These are phyloP conservation scores for Papiliotrema nemorosa DNA, from an alignment of 1,284 basidiomycete species.

Conservation along the genomic window DNA sequence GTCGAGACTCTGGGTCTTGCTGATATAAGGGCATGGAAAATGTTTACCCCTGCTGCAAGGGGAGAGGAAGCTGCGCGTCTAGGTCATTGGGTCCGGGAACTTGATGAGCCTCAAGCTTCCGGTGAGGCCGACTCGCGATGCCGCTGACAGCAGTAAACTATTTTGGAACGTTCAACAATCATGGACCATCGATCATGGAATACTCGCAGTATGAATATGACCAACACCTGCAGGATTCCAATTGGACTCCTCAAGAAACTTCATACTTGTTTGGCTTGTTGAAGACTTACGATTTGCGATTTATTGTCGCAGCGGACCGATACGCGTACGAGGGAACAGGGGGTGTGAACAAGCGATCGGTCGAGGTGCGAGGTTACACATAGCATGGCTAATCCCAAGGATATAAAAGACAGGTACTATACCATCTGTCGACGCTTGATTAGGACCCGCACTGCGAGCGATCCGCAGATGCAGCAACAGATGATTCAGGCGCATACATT, in stretches of 20 bases:
- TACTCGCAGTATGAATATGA: conserved; percentile 93
- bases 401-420: conserved; percentile 93
- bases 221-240: conserved; percentile 68
- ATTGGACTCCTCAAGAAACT: conserved; percentile 94
- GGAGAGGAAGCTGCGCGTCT: conserved; percentile 17
- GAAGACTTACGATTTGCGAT: conserved; percentile 80
- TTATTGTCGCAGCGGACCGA: conserved; percentile 85
- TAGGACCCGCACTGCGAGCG: conserved; percentile 71
- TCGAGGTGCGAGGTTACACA: conserved; percentile 56
- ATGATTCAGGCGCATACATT: conserved; percentile 71
- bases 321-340: conserved; percentile 60
- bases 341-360: conserved; percentile 51
- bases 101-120: conserved; percentile 29
- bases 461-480: conserved; percentile 66
- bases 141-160: conserved; percentile 43
- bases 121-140: conserved; percentile 9
- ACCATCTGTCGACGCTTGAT: conserved; percentile 86
- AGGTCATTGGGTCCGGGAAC: conserved; percentile 41
- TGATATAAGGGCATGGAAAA: conserved; percentile 63
- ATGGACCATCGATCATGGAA: conserved; percentile 60
- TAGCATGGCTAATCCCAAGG: conserved; percentile 53
- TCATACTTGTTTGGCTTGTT: conserved; percentile 85
- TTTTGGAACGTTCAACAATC: conserved; percentile 40
- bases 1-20: conserved; percentile 28
- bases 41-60: conserved; percentile 55